Base-by-base conservation (phyloP, 192 early-diverging fungal genomes). In the Podila horticola region DNA sequence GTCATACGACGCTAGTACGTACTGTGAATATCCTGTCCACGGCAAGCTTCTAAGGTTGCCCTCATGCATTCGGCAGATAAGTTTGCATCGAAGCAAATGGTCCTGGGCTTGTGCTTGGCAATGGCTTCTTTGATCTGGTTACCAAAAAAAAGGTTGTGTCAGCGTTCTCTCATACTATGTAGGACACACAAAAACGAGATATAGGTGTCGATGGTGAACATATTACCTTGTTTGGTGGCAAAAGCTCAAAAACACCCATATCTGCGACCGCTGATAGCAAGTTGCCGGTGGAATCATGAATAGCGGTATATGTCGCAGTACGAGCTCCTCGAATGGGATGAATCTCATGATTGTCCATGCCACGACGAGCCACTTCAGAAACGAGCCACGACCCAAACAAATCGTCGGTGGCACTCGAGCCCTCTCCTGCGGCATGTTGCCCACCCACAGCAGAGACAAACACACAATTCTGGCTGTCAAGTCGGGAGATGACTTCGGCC, bases 261-360 rank as follows among this genome's bases (percentile, higher is more conserved):
- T 99, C 98, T 17, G 96, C 97, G 0, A 98, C 93, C 4, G 95
- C 98, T 11, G 88, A 82, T 0, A 96, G 19, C 28, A 97, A 76
- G 20, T 93, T 87, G 11, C 98, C 98, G 36, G 89, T 72, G 2
- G 84, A 52, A 19, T 84, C 64, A 71, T 96, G 91, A 17, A 99
- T 64, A 5, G 95, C 93, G 61, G 90, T 97, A 82, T 97, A 97
- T 1, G 92, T 86, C 0, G 93, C 96, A 0, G 95, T 98, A 17
- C 83, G 77, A 15, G 82, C 81, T 8, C 69, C 67, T 20, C 64
- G 61, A 3, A 86, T 60, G 8, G 55, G 59, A 26, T 79, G 51
- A 15, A 89, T 73, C 34, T 82, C 71, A 6, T 65, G 57, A 17
- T 71, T 75, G n/a, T 36, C 58, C 90, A 95, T 89, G 15, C 88